Conservation (phyloP, 2,329 filamentous ascomycete genomes). For the Penicillium sp. region DNA sequence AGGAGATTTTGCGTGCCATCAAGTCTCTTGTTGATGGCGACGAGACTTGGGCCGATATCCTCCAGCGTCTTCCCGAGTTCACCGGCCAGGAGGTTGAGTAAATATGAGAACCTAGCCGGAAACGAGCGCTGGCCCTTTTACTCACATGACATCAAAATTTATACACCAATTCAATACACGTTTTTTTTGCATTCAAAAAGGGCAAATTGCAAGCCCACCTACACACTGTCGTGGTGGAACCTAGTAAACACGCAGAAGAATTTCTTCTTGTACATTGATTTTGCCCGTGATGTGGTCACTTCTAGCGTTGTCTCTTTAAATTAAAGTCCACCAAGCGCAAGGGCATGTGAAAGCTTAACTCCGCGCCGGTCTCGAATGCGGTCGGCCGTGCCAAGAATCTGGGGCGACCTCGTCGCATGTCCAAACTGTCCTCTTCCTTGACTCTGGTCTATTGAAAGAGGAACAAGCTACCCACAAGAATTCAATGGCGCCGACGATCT, state of each 20-base stretch:
- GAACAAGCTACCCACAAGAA: not conserved
- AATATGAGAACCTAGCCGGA: conserved; percentile 35
- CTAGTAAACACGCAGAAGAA: no score
- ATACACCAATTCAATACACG: conserved; percentile 12
- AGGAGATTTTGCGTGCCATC: conserved; percentile 71
- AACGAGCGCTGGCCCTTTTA: conserved; percentile 1
- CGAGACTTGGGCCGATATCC: conserved; percentile 64
- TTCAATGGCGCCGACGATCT: conserved; percentile 36
- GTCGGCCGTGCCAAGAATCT: conserved; percentile 25
- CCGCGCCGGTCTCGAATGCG: conserved; percentile 12
- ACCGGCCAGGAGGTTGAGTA: conserved; percentile 62
- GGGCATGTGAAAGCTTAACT: not conserved
- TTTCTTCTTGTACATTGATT: no score
- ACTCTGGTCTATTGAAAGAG: conserved; percentile 1
- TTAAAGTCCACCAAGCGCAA: not conserved
- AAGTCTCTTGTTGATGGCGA: conserved; percentile 57
- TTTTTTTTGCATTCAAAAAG: conserved; percentile 1
- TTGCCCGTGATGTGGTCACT: no score
- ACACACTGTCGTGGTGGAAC: no score
- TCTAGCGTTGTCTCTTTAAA: not conserved
- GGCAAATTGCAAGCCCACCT: no score
- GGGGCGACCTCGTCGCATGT: conserved; percentile 19
- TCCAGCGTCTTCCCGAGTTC: conserved; percentile 74
- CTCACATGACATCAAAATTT: conserved; percentile 5
- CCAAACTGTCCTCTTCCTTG: conserved; percentile 19